Conservation (phyloP, 495 filamentous ascomycete species). For the Penicillium subrubescens region DNA sequence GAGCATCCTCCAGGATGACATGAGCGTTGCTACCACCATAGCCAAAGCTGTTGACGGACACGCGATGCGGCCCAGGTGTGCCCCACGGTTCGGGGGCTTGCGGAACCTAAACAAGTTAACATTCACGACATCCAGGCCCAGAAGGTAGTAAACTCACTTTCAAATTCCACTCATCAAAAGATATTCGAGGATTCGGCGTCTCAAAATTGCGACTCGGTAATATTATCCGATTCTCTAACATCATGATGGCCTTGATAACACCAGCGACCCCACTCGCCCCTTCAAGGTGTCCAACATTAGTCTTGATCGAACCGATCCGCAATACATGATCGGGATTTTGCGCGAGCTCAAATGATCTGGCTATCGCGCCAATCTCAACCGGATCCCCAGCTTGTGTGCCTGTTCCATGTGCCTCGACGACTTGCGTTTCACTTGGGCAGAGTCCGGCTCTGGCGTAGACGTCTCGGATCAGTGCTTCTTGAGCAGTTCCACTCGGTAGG, state of each 20-base stretch:
- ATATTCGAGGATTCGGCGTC: slow-evolving; percentile 30
- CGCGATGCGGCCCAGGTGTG: slow-evolving; percentile 26
- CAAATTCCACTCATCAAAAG: slow-evolving; percentile 32
- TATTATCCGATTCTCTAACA: slow-evolving; percentile 35
- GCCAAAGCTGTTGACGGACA: slow-evolving; percentile 41
- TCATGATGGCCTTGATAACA: slow-evolving; percentile 37
- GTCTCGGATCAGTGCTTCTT: slow-evolving; percentile 56
- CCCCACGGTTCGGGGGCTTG: slow-evolving; percentile 23
- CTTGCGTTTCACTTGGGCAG: slow-evolving; percentile 22
- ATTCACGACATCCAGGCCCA: background rate
- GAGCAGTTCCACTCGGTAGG: slow-evolving; percentile 53
- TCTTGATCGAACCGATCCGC: slow-evolving; percentile 38
- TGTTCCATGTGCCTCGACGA: slow-evolving; percentile 48
- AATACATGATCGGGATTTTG: slow-evolving; percentile 10
- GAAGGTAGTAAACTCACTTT: slow-evolving; percentile 11
- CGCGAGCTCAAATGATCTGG: slow-evolving; percentile 17
- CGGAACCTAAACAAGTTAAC: slow-evolving; percentile 22
- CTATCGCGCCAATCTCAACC: slow-evolving; percentile 58
- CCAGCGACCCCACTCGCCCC: slow-evolving; percentile 35
- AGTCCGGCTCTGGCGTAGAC: slow-evolving; percentile 53
- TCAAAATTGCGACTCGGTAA: slow-evolving; percentile 33
- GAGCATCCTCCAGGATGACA: slow-evolving; percentile 39
- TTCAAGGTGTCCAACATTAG: slow-evolving; percentile 45
- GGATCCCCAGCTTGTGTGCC: slow-evolving; percentile 65
- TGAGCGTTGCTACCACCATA: slow-evolving; percentile 47